Base-by-base conservation (phyloP, 2,329 filamentous ascomycete genomes). In the Pyrenochaeta sp. region DNA sequence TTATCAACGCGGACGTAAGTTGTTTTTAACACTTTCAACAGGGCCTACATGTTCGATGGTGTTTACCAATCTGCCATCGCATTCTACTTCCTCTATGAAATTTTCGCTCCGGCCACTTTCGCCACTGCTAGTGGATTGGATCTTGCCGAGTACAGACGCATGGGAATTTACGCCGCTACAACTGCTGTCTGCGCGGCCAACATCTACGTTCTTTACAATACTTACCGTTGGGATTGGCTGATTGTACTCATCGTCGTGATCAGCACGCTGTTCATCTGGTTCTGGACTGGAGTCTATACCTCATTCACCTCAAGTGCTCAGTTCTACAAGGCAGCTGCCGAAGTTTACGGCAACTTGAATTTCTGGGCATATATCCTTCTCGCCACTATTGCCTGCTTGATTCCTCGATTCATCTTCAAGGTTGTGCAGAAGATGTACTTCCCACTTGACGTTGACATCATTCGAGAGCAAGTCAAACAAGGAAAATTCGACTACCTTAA, bases 151-250 rank as follows among this genome's bases (percentile, higher is more conserved):
- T 85, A 90, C 57, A 83, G 86, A 52, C 86, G 92, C 55, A 87
- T 99, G 63, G 94, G 94, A 61, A 83, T 90, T 39, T 95, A 94
- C 69, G 84, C 96, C 59, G 91, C 86, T 3, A 90, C 89, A 44
- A 88, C 89, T 10, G 86, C 90, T 6, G 86, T 99, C 45, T 76
- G 96, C 57, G 87, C 90, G 27, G 95, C 96, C 77, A 99, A 99
- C 72, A 77, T 87, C 46, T 99, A 97, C 76, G 90, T 99, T 58
- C 78, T 99, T 54, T 85, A 97, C 76, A 99, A 99, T 74, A 95
- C 89, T 1, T 97, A 96, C 72, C 85, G 93, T 48, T 99, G 94
- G 94, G 94, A 99, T 71, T 99, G 93, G 93, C 79, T 99, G 62
- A 95, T 95, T 74, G 73, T 92, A 15, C 77, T 96, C 46, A 87